Base-by-base conservation (phyloP, 1,139 yeast genomes). In the Candida glucosophila region DNA sequence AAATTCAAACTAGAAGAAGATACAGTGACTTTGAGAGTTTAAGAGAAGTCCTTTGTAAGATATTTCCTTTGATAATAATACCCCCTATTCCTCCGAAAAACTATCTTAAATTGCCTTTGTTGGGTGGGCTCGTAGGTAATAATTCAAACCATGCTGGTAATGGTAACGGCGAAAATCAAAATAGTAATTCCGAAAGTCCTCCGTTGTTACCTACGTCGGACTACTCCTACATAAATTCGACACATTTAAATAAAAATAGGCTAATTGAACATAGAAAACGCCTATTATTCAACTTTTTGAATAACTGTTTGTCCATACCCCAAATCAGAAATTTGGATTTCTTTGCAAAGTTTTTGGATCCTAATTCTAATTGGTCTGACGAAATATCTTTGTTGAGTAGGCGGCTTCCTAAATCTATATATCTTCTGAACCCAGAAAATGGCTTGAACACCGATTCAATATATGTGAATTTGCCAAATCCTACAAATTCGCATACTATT, bases 31-130 rank as follows among this genome's bases (percentile, higher is more conserved):
- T 90, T 49, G 97, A 85, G 42, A 73, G 82, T 30, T 64, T 90
- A 21, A 58, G 96, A 30, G 76, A 67, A 19, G 69, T 78, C 3
- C 62, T 90, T 14, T 61, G 76, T 5, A 75, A 75, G 44, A 57
- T 83, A 18, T 86, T 82, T 44, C 97, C 98, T 2, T 74, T 92
- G 23, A 54, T 77, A 9, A 67, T 90, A 5, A 72, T 90, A 5
- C 98, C 98, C 2, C 95, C 97, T 0, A 85, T 92, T 19, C 98
- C 98, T 0, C 95, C 88, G 36, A 90, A 90, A 52, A 95, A 90
- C 33, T 64, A 62, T 36, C 44, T 59, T 23, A 55, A 55, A 25
- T 51, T 63, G 23, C 49, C 52, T 5, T 41, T 56, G 23, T 44
- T 63, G 27, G 60, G 58, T 32, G 63, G 59, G 1, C 35, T 61